Conservation (phyloP, 768 basidiomycete species). For the Rhizopogon vesiculosus region DNA sequence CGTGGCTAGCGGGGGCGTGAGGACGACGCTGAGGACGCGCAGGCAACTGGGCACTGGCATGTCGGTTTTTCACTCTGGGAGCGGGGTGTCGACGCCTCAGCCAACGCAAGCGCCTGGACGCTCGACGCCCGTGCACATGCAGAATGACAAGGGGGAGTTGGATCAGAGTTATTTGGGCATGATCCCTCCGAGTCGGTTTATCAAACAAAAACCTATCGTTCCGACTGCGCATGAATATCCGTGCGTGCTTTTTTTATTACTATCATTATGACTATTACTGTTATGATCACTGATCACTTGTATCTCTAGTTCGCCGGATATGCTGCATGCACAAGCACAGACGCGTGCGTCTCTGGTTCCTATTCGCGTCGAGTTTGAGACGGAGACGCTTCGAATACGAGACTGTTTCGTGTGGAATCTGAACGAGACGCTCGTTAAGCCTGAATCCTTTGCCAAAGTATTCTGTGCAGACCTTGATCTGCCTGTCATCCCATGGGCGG, state of each 20-base stretch:
- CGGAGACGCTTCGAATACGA: constrained; percentile 84
- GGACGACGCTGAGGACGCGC: constrained; percentile 48
- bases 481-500: constrained; percentile 57
- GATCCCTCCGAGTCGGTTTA: constrained; percentile 76
- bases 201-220: constrained; percentile 53
- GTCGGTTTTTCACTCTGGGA: constrained; percentile 50
- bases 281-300: background rate
- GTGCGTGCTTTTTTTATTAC: constrained; percentile 44
- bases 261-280: background rate
- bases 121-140: background rate
- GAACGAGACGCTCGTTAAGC: constrained; percentile 81
- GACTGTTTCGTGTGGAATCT: constrained; percentile 97
- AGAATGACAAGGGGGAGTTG: constrained; percentile 50
- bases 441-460: constrained; percentile 77
- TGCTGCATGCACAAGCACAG: constrained; percentile 58
- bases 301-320: constrained; percentile 52
- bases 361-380: constrained; percentile 93
- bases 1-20: constrained; percentile 57
- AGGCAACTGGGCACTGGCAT: constrained; percentile 43
- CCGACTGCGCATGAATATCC: constrained; percentile 66
- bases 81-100: constrained; percentile 35
- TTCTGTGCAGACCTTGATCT: constrained; percentile 91
- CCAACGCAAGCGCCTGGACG: constrained; percentile 22
- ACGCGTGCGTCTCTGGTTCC: constrained; percentile 65
- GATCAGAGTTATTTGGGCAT: constrained; percentile 90